phyloP scores from a whole-genome alignment of 2,329 filamentous ascomycete species.

The Bipolaris cookei region DNA sequence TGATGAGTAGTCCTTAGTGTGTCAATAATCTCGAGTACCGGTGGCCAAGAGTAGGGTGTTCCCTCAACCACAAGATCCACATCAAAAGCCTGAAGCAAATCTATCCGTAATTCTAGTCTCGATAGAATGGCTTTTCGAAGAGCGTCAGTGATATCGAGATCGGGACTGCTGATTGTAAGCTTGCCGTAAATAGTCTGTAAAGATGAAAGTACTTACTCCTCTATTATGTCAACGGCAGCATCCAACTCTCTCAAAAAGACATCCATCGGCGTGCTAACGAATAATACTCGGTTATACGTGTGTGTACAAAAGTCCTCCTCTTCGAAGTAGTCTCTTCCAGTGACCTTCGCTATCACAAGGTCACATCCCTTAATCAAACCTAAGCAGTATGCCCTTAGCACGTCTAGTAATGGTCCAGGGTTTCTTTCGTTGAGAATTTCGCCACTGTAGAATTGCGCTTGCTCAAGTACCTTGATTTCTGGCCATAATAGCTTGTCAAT shows the following conservation, averaged over 20 bases:
- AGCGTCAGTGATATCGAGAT: constrained; percentile 43
- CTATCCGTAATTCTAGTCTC: constrained; percentile 70
- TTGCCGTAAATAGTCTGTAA: neutral
- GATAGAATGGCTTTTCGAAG: constrained; percentile 63
- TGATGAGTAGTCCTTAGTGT: constrained; percentile 65
- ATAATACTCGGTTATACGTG: constrained; percentile 79
- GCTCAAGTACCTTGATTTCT: constrained; percentile 65
- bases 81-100: constrained; percentile 64
- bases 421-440: constrained; percentile 27
- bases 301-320: constrained; percentile 98
- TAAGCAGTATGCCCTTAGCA: constrained; percentile 85
- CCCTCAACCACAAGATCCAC: constrained; percentile 38
- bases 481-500: constrained; percentile 82
- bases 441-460: constrained; percentile 65
- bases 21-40: constrained; percentile 53
- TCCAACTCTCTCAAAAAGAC: constrained; percentile 45
- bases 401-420: constrained; percentile 49
- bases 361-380: constrained; percentile 83
- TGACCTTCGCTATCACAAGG: constrained; percentile 77
- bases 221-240: constrained; percentile 37
- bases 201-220: constrained; percentile 35
- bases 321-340: constrained; percentile 90
- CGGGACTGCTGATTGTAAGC: constrained; percentile 28
- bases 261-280: constrained; percentile 57
- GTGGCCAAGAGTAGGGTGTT: constrained; percentile 46